Evolutionary conservation across 768 basidiomycete genomes (phyloP), one percentile per base, ranked within the genome.

Genomic region (Suillus discolor): DNA sequence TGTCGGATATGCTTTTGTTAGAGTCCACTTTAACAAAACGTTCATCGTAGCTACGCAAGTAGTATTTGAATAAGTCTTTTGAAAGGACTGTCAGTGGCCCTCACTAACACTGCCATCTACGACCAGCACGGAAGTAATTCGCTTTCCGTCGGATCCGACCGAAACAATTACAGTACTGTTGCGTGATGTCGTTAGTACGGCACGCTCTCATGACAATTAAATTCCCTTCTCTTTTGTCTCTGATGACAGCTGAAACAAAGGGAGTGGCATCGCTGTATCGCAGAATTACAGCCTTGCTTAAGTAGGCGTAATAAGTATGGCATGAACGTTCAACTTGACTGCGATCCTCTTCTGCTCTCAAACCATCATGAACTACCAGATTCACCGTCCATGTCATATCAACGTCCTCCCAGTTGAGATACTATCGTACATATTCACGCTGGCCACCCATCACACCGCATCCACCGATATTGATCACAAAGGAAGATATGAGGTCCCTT

Each of bases 371-470:
- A 65, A 41, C 36, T 36, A 25, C 36, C 39, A 38, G 12, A 16
- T 18, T 59, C 45, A 36, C 42, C 57, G 6, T 16, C 44, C 38
- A 36, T 13, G 53, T 36, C 78, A 81, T 4, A 80, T 86, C 62
- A 70, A 77, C 68, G 73, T 67, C 28, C 82, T 89, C 31, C 87
- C 88, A 9, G 80, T 83, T 41, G 87, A 89, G 74, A 79, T 88
- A 7, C 79, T 89, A 36, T 82, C 87, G 0, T 80, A 84, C 61
- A 83, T 89, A 65, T 87, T 89, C 70, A 68, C 74, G 16, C 77
- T 88, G 57, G 81, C 78, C n/a, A 79, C 79, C 2, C 81, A 83
- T 64, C 70, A 74, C 53, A 68, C 13, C 41, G 66, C 70, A 18
- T 63, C 70, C 12, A 67, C 71, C 41, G 69, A 70, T 20, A 66